Evolutionary conservation across 2,329 filamentous ascomycete genomes (phyloP), one percentile per base, ranked within the genome.

Genomic region (Ophiosphaerella korrae): DNA sequence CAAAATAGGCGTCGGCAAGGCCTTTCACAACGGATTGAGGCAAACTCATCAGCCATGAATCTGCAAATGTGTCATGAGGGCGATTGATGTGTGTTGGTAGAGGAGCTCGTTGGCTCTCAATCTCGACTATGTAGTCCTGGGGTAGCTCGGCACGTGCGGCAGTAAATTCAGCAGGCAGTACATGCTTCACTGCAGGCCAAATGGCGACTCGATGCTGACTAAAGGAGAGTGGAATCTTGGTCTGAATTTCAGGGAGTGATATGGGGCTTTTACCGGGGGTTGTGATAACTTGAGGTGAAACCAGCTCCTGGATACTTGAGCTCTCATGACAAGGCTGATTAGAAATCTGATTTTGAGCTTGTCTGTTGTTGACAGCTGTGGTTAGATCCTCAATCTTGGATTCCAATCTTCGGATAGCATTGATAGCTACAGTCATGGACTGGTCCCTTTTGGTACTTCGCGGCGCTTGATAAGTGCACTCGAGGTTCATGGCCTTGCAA

Each of bases 391-490:
- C 80, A 34, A 83, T 71, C 59, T 82, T 83, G 4, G 75, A 73
- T 62, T 83, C 80, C 14, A 83, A 72, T 11, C 80, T 74, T 64
- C 80, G 75, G 21, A 83, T 75, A 9, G 80, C 80, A 58, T 80
- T 82, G 66, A 82, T 82, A 26, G 82, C 80, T 63, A 82, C 76
- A 23, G 77, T 75, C 62, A 83, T 76, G 3, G 80, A 82, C 46
- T 81, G 78, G 50, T 83, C 80, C 45, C 80, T 81, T 56, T 82
- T 82, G 33, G 80, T 82, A 11, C 77, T 74, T 58, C 81, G 80
- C 50, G 79, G 77, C 60, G 81, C 77, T 53, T 79, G 79, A 60
- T 82, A 83, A 37, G 75, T 74, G 64, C 81, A 83, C 14, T 80
- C 77, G 29, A 80, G 53, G 7, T 77, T 78, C 38, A 78, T 74